Percentiles rank a stretch among this genome's conserved stretches.
Conservation (phyloP, 257 asterid genomes). For the Gentiana straminea region DNA sequence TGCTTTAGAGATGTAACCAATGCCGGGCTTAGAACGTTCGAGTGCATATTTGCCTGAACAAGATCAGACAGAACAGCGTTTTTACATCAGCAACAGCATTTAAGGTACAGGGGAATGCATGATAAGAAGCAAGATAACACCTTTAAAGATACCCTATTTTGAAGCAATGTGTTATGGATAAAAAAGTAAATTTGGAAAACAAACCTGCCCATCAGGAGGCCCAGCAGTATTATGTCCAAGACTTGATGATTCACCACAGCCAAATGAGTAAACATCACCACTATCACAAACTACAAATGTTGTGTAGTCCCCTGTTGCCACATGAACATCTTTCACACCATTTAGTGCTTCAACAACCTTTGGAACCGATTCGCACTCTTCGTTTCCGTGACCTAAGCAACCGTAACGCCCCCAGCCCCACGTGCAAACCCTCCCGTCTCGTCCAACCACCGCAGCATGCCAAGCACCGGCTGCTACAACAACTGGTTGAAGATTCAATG, state of each 20-base stretch:
- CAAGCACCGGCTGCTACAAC: slow-evolving; percentile 99
- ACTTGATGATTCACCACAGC: slow-evolving; percentile 94
- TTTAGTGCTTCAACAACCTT: slow-evolving; percentile 82
- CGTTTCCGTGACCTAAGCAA: slow-evolving; percentile 97
- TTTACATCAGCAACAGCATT: background rate
- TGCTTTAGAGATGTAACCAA: slow-evolving; percentile 67
- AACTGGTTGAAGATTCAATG: slow-evolving; percentile 70
- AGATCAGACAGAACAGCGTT: too few relatives aligned
- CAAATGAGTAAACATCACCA: slow-evolving; percentile 90
- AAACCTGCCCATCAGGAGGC: slow-evolving; percentile 78
- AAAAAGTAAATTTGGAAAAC: background rate
- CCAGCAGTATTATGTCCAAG: slow-evolving; percentile 66
- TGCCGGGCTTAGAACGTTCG: slow-evolving; percentile 66
- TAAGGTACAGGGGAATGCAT: background rate
- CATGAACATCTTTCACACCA: slow-evolving; percentile 66
- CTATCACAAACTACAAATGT: slow-evolving; percentile 83
- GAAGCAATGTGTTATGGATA: background rate
- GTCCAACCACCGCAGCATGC: slow-evolving; percentile 99
- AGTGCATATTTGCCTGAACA: slow-evolving; percentile 52
- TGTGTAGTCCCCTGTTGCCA: slow-evolving; percentile 95
- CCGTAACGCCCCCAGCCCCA: slow-evolving; percentile 99
- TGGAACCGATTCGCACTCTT: slow-evolving; percentile 83
- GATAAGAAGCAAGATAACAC: too few relatives aligned
- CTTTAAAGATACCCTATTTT: too few relatives aligned
- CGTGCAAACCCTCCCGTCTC: slow-evolving; percentile 94